Evolutionary conservation across 352 stramenopile species (phyloP).

Genomic region (Globisporangium okanoganense): DNA sequence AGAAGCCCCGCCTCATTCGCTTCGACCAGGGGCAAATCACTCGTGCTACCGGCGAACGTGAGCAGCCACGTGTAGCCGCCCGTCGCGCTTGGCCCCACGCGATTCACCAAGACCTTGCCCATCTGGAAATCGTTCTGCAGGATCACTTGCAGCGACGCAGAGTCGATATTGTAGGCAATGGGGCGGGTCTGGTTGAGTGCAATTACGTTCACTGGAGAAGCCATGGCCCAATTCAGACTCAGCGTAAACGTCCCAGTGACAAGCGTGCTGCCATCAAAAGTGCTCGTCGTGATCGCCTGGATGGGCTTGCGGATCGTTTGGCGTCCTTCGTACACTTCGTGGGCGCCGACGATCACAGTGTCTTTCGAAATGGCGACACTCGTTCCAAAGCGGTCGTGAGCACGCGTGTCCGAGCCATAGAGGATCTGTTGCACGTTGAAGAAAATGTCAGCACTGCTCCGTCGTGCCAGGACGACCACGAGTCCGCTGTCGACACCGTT

Average conservation of each 20-base stretch:
- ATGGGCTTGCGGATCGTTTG: conserved; percentile 74
- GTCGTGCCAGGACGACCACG: conserved; percentile 50
- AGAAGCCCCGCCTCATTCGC: conserved; percentile 36
- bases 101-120: conserved; percentile 64
- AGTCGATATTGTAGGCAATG: conserved; percentile 52
- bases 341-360: conserved; percentile 64
- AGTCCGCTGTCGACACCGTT: conserved; percentile 41
- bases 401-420: conserved; percentile 55
- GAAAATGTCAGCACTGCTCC: conserved; percentile 49
- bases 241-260: conserved; percentile 47
- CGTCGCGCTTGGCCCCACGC: conserved; percentile 39
- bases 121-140: conserved; percentile 72
- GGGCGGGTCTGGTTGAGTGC: conserved; percentile 33
- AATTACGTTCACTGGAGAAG: conserved; percentile 16
- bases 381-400: conserved; percentile 67
- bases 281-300: conserved; percentile 48
- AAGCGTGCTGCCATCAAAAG: conserved; percentile 16
- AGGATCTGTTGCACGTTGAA: conserved; percentile 73
- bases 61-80: conserved; percentile 82
- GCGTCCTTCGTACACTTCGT: conserved; percentile 46
- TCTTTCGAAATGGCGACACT: conserved; percentile 68
- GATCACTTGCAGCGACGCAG: conserved; percentile 34
- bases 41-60: conserved; percentile 62
- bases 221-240: conserved; percentile 25
- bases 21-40: conserved; percentile 55